phyloP scores from a whole-genome alignment of 2,329 filamentous ascomycete genomes.

The Plectosphaerella sp. region DNA sequence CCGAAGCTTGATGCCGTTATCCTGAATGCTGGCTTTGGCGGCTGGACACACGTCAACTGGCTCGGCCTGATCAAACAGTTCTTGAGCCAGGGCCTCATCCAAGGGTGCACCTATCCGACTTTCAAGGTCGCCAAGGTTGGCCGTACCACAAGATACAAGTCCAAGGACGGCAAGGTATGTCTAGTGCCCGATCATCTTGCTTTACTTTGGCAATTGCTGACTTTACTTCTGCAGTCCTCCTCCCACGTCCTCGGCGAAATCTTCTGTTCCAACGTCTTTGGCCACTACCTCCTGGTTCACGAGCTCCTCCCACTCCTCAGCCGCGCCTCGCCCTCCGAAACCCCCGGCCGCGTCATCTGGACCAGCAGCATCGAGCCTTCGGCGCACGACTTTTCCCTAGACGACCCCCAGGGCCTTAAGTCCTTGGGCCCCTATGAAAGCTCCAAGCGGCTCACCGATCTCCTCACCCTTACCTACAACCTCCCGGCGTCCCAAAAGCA shows the following conservation, averaged over 20 bases:
- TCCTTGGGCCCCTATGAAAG: conserved; percentile 71
- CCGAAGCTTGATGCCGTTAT: conserved; percentile 75
- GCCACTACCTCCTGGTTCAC: conserved; percentile 87
- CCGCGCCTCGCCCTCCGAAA: conserved; percentile 32
- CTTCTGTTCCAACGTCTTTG: conserved; percentile 91
- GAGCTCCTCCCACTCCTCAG: conserved; percentile 71
- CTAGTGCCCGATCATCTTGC: conserved; percentile 2
- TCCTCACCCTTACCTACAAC: conserved; percentile 69
- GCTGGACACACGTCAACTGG: conserved; percentile 79
- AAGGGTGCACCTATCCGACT: conserved; percentile 69
- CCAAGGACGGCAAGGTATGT: not conserved
- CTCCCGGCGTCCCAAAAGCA: conserved; percentile 59
- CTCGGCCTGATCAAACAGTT: conserved; percentile 46
- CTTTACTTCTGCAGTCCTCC: conserved; percentile 34
- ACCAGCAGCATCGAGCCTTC: conserved; percentile 74
- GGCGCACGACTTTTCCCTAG: conserved; percentile 46
- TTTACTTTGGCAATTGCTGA: conserved; percentile 1
- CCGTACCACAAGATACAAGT: not conserved
- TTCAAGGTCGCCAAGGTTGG: conserved; percentile 64
- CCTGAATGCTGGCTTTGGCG: conserved; percentile 85
- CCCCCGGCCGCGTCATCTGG: conserved; percentile 74
- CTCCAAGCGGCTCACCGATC: conserved; percentile 81
- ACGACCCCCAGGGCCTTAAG: conserved; percentile 73
- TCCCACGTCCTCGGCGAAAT: conserved; percentile 68
- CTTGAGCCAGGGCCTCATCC: conserved; percentile 55